phyloP scores from a whole-genome alignment of 2,329 filamentous ascomycete species.

The Dothistroma pini region DNA sequence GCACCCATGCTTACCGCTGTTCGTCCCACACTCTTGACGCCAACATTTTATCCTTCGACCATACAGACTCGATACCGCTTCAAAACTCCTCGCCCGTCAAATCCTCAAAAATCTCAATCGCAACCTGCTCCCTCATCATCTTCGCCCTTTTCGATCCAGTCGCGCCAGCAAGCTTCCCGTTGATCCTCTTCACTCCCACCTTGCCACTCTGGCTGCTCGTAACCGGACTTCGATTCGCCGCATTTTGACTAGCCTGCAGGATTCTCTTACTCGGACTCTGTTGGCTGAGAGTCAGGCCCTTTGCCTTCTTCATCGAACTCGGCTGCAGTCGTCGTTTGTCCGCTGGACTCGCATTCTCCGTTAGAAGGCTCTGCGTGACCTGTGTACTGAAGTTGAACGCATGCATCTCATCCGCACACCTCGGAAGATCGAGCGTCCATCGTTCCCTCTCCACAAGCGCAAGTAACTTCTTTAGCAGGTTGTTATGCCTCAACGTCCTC shows the following conservation, averaged over 20 bases:
- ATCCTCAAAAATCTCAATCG: conserved; percentile 32
- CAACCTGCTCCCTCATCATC: conserved; percentile 25
- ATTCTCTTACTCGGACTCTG: conserved; percentile 11
- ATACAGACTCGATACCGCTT: not conserved
- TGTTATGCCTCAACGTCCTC: conserved; percentile 66
- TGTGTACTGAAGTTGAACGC: conserved; percentile 28
- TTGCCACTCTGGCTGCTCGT: conserved; percentile 1
- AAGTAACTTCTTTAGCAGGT: conserved; percentile 74
- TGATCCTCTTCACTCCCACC: conserved; percentile 9
- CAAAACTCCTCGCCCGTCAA: conserved; percentile 26
- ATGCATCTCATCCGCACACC: conserved; percentile 23
- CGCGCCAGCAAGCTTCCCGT: conserved; percentile 9
- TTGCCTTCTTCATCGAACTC: conserved; percentile 3
- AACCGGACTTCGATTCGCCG: conserved; percentile 9
- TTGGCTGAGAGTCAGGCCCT: conserved; percentile 1
- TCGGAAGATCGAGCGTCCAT: conserved; percentile 73
- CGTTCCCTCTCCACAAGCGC: conserved; percentile 67
- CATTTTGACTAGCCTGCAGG: conserved; percentile 8
- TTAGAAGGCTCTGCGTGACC: conserved; percentile 12
- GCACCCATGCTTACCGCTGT: no score
- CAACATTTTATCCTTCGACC: no score
- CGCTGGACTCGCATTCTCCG: conserved; percentile 6
- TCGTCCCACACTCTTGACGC: no score
- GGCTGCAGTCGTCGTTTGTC: conserved; percentile 1
- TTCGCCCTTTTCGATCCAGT: conserved; percentile 16